These are phyloP conservation scores for Lactarius deliciosus DNA, from an alignment of 768 basidiomycete species.

Conservation along the genomic window DNA sequence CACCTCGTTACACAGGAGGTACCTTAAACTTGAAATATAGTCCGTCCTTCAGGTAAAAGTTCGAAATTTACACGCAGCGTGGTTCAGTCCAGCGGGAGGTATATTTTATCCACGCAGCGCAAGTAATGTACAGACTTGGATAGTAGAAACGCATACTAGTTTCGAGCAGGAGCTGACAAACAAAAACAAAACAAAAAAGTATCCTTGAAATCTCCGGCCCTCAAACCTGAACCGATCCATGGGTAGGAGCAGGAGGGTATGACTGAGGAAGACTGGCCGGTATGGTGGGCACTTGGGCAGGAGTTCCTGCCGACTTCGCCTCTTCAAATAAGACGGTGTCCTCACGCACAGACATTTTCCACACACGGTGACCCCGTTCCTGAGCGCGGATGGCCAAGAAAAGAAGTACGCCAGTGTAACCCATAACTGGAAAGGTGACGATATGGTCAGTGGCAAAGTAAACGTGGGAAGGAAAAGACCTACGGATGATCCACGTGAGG, in stretches of 20 bases:
- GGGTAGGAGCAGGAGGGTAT: neutral
- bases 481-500: conserved; percentile 40
- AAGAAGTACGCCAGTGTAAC: conserved; percentile 35
- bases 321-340: conserved; percentile 25
- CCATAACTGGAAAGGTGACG: conserved; percentile 34
- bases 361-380: conserved; percentile 35
- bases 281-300: neutral
- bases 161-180: neutral
- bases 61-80: neutral
- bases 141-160: neutral
- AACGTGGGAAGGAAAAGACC: conserved; percentile 17
- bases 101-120: conserved; percentile 1
- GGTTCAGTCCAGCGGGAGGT: neutral
- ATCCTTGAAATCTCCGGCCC: neutral
- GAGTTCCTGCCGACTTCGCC: neutral
- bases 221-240: conserved; percentile 2
- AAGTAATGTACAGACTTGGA: neutral
- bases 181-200: neutral
- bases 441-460: conserved; percentile 1
- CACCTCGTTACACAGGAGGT: neutral
- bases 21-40: neutral
- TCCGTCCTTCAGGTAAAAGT: neutral
- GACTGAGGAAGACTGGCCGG: neutral
- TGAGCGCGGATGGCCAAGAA: conserved; percentile 34
- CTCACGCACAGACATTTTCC: conserved; percentile 39